Conservation (phyloP, 306 rosid genomes). For the Hippophae rhamnoides region DNA sequence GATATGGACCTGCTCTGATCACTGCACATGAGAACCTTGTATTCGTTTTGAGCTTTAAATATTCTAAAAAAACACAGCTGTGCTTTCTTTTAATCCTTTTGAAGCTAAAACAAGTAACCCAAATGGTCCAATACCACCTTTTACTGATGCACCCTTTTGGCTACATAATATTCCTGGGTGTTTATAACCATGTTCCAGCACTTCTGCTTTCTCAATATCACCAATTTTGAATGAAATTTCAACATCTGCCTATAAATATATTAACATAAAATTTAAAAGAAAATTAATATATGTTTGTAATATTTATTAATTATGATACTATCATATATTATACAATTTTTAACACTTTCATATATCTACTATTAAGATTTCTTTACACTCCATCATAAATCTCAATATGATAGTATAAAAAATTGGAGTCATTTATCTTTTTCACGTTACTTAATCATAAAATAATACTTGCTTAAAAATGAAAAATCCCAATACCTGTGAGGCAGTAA, state of each 20-base stretch:
- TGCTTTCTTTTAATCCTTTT: slow-evolving; percentile 45
- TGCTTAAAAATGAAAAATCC: too few species aligned
- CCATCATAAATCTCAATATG: too few species aligned
- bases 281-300: too few species aligned
- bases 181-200: slow-evolving; percentile 30
- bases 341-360: too few species aligned
- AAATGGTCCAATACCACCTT: slow-evolving; percentile 62
- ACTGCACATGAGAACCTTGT: slow-evolving; percentile 57
- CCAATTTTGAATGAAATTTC: slow-evolving; percentile 43
- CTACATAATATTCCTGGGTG: slow-evolving; percentile 49
- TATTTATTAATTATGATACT: too few species aligned
- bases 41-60: slow-evolving; percentile 31
- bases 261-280: background rate
- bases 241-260: slow-evolving; percentile 53
- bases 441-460: too few species aligned
- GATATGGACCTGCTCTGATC: slow-evolving; percentile 62
- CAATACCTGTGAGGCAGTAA: slow-evolving; percentile 63
- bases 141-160: slow-evolving; percentile 35
- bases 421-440: too few species aligned
- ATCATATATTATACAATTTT: too few species aligned
- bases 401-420: too few species aligned
- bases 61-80: slow-evolving; percentile 73
- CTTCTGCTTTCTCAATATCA: slow-evolving; percentile 35
- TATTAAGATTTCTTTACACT: too few species aligned
- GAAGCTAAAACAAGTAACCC: slow-evolving; percentile 57